A percentile compares a stretch with the other conserved stretches of the same genome.
These are phyloP conservation scores for Cicer bijugum DNA, from an alignment of 306 rosid species.

Conservation along the genomic window DNA sequence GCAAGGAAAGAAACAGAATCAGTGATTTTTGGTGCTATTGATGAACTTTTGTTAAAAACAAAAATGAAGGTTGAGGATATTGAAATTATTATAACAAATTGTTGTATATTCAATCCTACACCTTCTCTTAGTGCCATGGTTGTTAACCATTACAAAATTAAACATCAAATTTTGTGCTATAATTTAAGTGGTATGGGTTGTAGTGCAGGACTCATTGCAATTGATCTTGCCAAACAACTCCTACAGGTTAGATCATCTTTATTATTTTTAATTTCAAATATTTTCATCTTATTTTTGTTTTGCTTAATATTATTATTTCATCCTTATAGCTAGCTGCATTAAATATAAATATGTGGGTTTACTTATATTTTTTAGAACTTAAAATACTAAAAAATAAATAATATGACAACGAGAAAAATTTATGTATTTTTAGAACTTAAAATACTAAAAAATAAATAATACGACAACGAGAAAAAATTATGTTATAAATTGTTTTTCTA, in stretches of 20 bases:
- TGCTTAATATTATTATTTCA: neutral
- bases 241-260: constrained; percentile 37
- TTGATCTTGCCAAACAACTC: constrained; percentile 49
- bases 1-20: constrained; percentile 30
- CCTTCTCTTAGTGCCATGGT: constrained; percentile 42
- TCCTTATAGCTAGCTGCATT: neutral
- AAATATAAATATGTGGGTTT: neutral
- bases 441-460: too few species aligned
- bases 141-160: constrained; percentile 43
- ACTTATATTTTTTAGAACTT: too few species aligned
- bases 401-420: too few species aligned
- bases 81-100: constrained; percentile 41
- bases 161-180: constrained; percentile 29
- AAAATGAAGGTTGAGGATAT: constrained; percentile 39
- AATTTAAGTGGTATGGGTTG: constrained; percentile 51
- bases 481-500: too few species aligned
- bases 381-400: too few species aligned
- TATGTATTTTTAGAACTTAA: too few species aligned
- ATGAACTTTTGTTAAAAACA: constrained; percentile 45
- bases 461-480: too few species aligned
- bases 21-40: constrained; percentile 35
- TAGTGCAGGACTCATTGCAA: constrained; percentile 49
- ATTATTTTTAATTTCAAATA: neutral
- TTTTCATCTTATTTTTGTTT: neutral
- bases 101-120: constrained; percentile 42